These are phyloP conservation scores for Periglandula ipomoeae DNA, from an alignment of 2,329 filamentous ascomycete genomes.

Conservation along the genomic window DNA sequence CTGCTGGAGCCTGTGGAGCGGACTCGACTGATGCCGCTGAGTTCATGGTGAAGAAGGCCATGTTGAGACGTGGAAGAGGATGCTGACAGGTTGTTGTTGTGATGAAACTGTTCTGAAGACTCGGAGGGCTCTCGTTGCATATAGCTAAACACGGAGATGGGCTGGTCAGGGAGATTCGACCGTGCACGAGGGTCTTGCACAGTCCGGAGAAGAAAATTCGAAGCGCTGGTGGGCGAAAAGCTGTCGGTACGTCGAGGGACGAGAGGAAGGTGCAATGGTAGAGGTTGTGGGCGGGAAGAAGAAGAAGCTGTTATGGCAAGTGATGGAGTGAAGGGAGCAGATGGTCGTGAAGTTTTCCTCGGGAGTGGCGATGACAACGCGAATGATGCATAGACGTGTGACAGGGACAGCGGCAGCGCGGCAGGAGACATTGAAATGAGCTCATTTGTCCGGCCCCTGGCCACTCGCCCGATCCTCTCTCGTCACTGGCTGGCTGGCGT, in stretches of 20 bases:
- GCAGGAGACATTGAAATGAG: not conserved
- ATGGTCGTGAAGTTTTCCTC: not conserved
- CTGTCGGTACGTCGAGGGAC: not conserved
- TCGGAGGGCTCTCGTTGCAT: slow-evolving; percentile 52
- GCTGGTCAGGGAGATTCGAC: slow-evolving; percentile 26
- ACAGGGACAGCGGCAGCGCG: not conserved
- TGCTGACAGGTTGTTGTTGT: slow-evolving; percentile 25
- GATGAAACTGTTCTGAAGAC: slow-evolving; percentile 33
- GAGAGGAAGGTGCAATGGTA: not conserved
- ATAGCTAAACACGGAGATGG: slow-evolving; percentile 39
- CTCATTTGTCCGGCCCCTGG: not conserved
- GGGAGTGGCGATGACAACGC: not conserved
- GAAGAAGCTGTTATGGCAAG: not conserved
- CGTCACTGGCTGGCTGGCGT: not conserved
- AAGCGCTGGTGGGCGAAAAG: not conserved
- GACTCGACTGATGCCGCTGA: slow-evolving; percentile 27
- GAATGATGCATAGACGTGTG: not conserved
- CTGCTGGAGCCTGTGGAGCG: slow-evolving; percentile 13
- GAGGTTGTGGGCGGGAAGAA: not conserved
- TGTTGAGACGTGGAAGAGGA: slow-evolving; percentile 37
- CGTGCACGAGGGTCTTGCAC: slow-evolving; percentile 44
- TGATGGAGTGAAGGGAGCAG: not conserved
- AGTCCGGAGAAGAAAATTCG: slow-evolving; percentile 27
- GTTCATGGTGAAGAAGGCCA: slow-evolving; percentile 43
- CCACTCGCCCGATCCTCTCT: not conserved